A percentile compares a stretch with the other conserved stretches of the same genome.
Evolutionary conservation across 1,284 basidiomycete species (phyloP).

Genomic region (Bondarzewia mesenterica): DNA sequence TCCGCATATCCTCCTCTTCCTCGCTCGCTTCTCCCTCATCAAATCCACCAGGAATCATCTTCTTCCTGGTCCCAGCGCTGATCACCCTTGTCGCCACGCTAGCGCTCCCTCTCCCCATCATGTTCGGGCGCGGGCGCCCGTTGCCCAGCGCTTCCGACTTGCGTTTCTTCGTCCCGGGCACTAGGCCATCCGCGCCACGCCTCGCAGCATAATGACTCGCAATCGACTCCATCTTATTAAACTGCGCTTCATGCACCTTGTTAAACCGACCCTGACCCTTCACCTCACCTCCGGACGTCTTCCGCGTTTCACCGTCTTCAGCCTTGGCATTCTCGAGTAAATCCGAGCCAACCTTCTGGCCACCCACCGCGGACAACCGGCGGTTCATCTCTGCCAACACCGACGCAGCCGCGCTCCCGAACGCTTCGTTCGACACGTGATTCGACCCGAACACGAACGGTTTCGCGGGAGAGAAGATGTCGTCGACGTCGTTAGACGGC

Average conservation of each 20-base stretch:
- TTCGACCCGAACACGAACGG: slow-evolving; percentile 71
- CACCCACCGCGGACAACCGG: slow-evolving; percentile 44
- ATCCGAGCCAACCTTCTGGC: slow-evolving; percentile 32
- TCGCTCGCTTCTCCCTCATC: slow-evolving; percentile 40
- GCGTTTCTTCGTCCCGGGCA: slow-evolving; percentile 27
- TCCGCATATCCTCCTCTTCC: slow-evolving; percentile 21
- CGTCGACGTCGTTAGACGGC: slow-evolving; percentile 19
- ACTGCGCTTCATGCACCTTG: slow-evolving; percentile 52
- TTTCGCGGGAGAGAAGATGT: slow-evolving; percentile 31
- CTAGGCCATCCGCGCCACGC: slow-evolving; percentile 22
- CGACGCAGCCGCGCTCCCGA: slow-evolving; percentile 49
- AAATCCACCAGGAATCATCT: slow-evolving; percentile 48
- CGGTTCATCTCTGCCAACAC: slow-evolving; percentile 75
- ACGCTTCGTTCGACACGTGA: slow-evolving; percentile 50
- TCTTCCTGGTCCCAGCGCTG: slow-evolving; percentile 37
- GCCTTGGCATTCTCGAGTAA: slow-evolving; percentile 10
- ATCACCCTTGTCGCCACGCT: slow-evolving; percentile 31
- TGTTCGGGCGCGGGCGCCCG: slow-evolving; percentile 32
- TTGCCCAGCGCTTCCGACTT: slow-evolving; percentile 31
- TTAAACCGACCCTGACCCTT: slow-evolving; percentile 38
- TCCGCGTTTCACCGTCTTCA: neutral
- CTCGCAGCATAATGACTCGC: slow-evolving; percentile 49
- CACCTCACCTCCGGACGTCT: neutral
- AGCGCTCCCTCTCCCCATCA: neutral
- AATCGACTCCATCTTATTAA: slow-evolving; percentile 73